Conservation (phyloP, 2,329 filamentous ascomycete genomes). For the Biscogniauxia sp. region DNA sequence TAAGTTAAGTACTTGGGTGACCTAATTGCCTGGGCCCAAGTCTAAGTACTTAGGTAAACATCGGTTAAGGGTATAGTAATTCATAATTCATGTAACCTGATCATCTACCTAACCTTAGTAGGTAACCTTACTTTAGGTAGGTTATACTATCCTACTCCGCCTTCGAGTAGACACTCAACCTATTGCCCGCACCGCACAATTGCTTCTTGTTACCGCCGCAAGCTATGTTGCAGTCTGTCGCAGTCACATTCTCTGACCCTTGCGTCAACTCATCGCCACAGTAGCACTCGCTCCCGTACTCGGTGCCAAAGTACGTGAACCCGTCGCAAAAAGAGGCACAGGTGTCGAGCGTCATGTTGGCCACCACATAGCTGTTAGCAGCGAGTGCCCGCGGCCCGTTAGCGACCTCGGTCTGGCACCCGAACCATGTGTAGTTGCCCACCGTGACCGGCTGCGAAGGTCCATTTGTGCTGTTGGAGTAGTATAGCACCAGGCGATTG, state of each 20-base stretch:
- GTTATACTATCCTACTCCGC: background rate
- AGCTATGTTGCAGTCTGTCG: slow-evolving; percentile 22
- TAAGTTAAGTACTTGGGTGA: too few relatives aligned
- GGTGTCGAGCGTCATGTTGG: slow-evolving; percentile 34
- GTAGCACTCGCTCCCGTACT: slow-evolving; percentile 37
- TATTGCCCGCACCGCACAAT: slow-evolving; percentile 32
- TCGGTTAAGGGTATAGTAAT: too few relatives aligned
- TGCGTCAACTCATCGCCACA: slow-evolving; percentile 35
- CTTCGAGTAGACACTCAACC: slow-evolving; percentile 31
- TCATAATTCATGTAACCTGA: too few relatives aligned
- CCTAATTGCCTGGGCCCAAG: too few relatives aligned
- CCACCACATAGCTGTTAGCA: slow-evolving; percentile 19
- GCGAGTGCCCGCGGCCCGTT: slow-evolving; percentile 31
- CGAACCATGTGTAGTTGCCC: slow-evolving; percentile 29
- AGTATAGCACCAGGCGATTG: slow-evolving; percentile 26
- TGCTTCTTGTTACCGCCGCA: slow-evolving; percentile 26
- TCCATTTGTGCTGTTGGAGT: slow-evolving; percentile 8
- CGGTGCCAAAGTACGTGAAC: slow-evolving; percentile 34
- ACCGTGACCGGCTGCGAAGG: slow-evolving; percentile 6
- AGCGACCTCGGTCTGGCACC: slow-evolving; percentile 38
- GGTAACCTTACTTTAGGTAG: too few relatives aligned
- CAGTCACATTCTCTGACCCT: slow-evolving; percentile 17
- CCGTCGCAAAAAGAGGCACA: slow-evolving; percentile 32
- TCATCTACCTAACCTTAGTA: too few relatives aligned
- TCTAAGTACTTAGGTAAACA: too few relatives aligned